Conservation (phyloP, 768 basidiomycete species). For the Tremella yokohamensis region DNA sequence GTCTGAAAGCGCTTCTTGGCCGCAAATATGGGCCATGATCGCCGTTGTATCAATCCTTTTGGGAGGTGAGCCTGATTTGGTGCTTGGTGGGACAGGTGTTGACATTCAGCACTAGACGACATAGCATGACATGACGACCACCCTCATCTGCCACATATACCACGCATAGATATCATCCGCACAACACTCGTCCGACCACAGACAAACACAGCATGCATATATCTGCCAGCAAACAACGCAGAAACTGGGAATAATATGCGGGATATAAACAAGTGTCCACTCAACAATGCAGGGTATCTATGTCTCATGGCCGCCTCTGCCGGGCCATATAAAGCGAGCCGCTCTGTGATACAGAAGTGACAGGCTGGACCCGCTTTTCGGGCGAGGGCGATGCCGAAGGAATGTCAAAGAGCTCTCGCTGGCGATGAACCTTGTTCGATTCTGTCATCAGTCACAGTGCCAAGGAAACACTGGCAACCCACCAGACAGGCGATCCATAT, state of each 20-base stretch:
- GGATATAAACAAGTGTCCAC: constrained; percentile 3
- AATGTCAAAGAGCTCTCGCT: constrained; percentile 18
- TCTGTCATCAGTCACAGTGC: constrained; percentile 6
- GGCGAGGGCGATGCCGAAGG: constrained; percentile 12
- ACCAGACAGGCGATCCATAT: constrained; percentile 42
- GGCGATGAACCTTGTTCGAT: constrained; percentile 17
- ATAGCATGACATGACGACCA: too few species aligned
- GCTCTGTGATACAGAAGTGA: constrained; percentile 1
- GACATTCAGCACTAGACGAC: too few species aligned
- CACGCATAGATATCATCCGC: too few species aligned
- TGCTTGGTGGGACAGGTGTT: too few species aligned
- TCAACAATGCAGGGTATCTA: not conserved
- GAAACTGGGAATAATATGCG: constrained; percentile 1
- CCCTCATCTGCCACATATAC: too few species aligned
- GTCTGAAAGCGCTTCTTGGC: too few species aligned
- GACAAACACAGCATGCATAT: too few species aligned
- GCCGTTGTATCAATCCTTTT: too few species aligned
- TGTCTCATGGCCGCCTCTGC: constrained; percentile 16
- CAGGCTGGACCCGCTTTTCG: constrained; percentile 6
- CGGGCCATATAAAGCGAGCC: constrained; percentile 9
- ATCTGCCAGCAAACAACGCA: too few species aligned
- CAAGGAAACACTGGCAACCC: constrained; percentile 10
- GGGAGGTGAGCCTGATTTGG: too few species aligned
- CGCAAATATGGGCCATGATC: too few species aligned
- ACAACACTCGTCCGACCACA: too few species aligned